Conservation (phyloP, 1,139 yeast genomes). For the Candida sp. region DNA sequence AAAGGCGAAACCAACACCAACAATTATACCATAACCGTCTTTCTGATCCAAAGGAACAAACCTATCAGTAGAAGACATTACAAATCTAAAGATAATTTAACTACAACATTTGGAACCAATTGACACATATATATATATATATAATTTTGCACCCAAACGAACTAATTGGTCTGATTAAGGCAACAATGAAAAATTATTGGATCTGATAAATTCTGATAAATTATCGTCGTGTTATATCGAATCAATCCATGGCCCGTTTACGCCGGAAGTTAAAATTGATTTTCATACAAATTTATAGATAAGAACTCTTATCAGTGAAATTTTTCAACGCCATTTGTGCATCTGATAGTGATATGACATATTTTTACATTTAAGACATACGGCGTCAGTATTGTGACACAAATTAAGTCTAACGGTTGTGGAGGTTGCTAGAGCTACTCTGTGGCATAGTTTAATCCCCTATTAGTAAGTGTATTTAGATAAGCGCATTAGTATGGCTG, state of each 20-base stretch:
- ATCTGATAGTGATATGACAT: too few relatives aligned
- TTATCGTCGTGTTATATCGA: not conserved
- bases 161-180: not conserved
- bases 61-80: not conserved
- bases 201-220: not conserved
- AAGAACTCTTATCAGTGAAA: not conserved
- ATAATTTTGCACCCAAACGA: not conserved
- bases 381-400: too few relatives aligned
- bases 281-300: not conserved
- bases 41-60: constrained; percentile 49
- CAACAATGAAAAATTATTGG: not conserved
- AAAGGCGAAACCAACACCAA: constrained; percentile 83
- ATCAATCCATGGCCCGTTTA: not conserved
- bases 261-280: not conserved
- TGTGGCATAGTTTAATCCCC: too few relatives aligned
- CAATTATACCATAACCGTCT: constrained; percentile 91
- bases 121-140: not conserved
- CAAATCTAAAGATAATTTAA: too few relatives aligned
- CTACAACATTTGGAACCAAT: too few relatives aligned
- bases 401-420: too few relatives aligned
- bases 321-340: not conserved
- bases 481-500: too few relatives aligned
- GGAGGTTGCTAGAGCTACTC: too few relatives aligned
- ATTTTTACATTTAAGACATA: too few relatives aligned
- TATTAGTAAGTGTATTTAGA: too few relatives aligned